Evolutionary conservation across 2,329 filamentous ascomycete species (phyloP).

Genomic region (Epichloe aotearoae): DNA sequence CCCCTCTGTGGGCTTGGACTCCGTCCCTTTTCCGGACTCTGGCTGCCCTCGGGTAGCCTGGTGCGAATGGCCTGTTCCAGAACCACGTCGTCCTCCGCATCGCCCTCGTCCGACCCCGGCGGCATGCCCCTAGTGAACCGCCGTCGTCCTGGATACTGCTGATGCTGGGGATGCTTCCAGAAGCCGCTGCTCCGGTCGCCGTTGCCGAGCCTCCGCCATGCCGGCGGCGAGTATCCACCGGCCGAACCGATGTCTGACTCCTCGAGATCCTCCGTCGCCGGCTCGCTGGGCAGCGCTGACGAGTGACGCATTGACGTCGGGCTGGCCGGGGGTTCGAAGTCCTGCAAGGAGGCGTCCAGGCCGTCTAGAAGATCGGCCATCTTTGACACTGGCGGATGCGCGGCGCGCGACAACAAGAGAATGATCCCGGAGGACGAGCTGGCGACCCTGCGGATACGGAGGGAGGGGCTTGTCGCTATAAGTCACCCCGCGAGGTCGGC

Average conservation of each 20-base stretch:
- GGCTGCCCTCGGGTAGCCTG: conserved; percentile 39
- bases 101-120: conserved; percentile 16
- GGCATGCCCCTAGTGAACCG: conserved; percentile 4
- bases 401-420: conserved; percentile 14
- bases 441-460: conserved; percentile 12
- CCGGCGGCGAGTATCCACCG: conserved; percentile 47
- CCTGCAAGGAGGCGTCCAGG: conserved; percentile 40
- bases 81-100: conserved; percentile 24
- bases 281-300: conserved; percentile 20
- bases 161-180: conserved; percentile 27
- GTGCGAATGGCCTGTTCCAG: conserved; percentile 41
- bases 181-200: conserved; percentile 45
- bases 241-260: conserved; percentile 33
- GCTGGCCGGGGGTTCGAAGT: conserved; percentile 39
- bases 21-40: conserved; percentile 39
- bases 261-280: conserved; percentile 26
- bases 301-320: conserved; percentile 19
- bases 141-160: not conserved
- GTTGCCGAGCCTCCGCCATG: conserved; percentile 48
- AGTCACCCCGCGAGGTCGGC: conserved; percentile 5
- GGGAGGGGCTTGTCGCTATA: conserved; percentile 16
- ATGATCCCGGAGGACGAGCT: conserved; percentile 20
- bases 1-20: conserved; percentile 33
- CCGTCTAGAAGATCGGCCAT: conserved; percentile 25
- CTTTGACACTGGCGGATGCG: not conserved